Percentiles rank a stretch among this genome's conserved stretches.
These are phyloP conservation scores for Xylona heveae DNA, from an alignment of 495 filamentous ascomycete genomes.

Conservation along the genomic window DNA sequence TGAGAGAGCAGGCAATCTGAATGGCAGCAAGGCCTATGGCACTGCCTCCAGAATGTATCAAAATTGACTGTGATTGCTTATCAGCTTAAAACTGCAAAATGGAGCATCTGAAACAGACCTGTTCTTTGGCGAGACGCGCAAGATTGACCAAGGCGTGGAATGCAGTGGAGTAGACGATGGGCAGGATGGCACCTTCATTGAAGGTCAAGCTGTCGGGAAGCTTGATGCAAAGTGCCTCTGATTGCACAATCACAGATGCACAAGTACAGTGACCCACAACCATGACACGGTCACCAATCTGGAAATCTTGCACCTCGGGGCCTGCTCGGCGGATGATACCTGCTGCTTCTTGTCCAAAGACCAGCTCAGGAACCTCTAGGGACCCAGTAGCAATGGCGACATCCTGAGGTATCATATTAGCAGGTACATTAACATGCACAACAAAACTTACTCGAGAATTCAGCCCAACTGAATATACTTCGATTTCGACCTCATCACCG, in stretches of 20 bases:
- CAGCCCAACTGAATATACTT: constrained; percentile 19
- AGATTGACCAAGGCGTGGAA: constrained; percentile 1
- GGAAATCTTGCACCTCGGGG: neutral
- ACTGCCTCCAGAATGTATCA: constrained; percentile 15
- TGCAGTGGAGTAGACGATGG: neutral
- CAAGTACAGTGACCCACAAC: neutral
- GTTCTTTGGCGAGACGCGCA: neutral
- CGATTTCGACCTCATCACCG: constrained; percentile 15
- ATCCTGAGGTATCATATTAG: constrained; percentile 15
- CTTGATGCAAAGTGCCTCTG: neutral
- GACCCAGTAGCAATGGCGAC: constrained; percentile 17
- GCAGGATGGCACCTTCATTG: constrained; percentile 4
- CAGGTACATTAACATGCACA: neutral
- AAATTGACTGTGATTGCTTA: too few species aligned
- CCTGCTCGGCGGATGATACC: neutral
- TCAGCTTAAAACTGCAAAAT: too few species aligned
- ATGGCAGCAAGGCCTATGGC: constrained; percentile 12
- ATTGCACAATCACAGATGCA: too few species aligned
- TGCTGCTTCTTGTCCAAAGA: constrained; percentile 1
- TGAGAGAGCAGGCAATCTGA: constrained; percentile 5
- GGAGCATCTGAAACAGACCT: too few species aligned
- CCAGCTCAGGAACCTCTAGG: constrained; percentile 2
- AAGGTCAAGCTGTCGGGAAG: constrained; percentile 3
- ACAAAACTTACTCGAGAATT: constrained; percentile 18
- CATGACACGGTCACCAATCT: constrained; percentile 2